A percentile compares a stretch with the other conserved stretches of the same genome.
Evolutionary conservation across 2,329 filamentous ascomycete species (phyloP).

Genomic region (Hypoxylon sp.): DNA sequence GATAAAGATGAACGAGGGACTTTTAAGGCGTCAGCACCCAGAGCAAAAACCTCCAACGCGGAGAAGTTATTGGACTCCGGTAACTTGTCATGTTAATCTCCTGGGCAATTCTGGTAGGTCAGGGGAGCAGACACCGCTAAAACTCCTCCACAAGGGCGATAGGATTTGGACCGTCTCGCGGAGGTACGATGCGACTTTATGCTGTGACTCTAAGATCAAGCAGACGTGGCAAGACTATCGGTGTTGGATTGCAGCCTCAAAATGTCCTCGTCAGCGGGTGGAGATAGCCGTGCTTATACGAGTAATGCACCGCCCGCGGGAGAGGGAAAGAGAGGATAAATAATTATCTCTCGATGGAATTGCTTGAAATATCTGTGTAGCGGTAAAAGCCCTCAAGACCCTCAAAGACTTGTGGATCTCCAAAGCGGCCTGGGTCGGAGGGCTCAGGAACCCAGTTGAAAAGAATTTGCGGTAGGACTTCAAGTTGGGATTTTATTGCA

Average conservation of each 20-base stretch:
- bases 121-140: constrained; percentile 51
- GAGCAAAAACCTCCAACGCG: constrained; percentile 63
- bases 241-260: constrained; percentile 32
- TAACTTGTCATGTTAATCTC: constrained; percentile 65
- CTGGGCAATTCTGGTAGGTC: constrained; percentile 47
- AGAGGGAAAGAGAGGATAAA: constrained; percentile 12
- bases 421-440: constrained; percentile 38
- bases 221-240: constrained; percentile 29
- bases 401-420: constrained; percentile 41
- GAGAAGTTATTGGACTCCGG: constrained; percentile 59
- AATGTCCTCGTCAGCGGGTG: constrained; percentile 16
- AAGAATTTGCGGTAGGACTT: constrained; percentile 30
- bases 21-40: constrained; percentile 62
- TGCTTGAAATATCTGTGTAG: constrained; percentile 45
- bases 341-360: constrained; percentile 28
- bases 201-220: constrained; percentile 29
- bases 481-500: constrained; percentile 31
- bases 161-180: constrained; percentile 41
- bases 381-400: constrained; percentile 29
- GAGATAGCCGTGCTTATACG: constrained; percentile 15
- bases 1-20: constrained; percentile 46
- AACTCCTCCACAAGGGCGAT: constrained; percentile 50
- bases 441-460: constrained; percentile 37
- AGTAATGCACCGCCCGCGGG: constrained; percentile 22
- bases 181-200: constrained; percentile 40